These are phyloP conservation scores for Candida sakaeoensis DNA, from an alignment of 805 yeast species.

Conservation along the genomic window DNA sequence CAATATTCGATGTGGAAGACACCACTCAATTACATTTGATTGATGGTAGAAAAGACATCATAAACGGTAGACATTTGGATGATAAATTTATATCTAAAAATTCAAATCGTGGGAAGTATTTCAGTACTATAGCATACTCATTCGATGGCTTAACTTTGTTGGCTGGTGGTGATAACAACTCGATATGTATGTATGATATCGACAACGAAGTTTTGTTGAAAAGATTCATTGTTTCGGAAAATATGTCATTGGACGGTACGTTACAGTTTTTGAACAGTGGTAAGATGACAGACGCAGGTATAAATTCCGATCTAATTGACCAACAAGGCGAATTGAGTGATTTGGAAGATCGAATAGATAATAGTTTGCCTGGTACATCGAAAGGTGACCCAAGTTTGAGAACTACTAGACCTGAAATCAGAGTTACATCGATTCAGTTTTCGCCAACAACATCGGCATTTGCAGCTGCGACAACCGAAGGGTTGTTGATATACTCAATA, in stretches of 20 bases:
- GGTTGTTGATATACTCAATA: slow-evolving; percentile 75
- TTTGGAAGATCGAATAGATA: slow-evolving; percentile 74
- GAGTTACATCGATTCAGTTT: slow-evolving; percentile 73
- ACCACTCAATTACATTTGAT: slow-evolving; percentile 79
- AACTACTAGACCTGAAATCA: slow-evolving; percentile 72
- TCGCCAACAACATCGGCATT: slow-evolving; percentile 89
- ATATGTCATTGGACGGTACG: slow-evolving; percentile 91
- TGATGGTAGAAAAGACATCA: slow-evolving; percentile 83
- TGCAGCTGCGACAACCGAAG: slow-evolving; percentile 95
- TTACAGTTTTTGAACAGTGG: slow-evolving; percentile 71
- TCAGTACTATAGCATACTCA: slow-evolving; percentile 77
- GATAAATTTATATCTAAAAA: slow-evolving; percentile 81
- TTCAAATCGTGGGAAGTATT: slow-evolving; percentile 78
- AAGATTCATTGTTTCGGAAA: slow-evolving; percentile 79
- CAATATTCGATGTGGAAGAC: slow-evolving; percentile 77
- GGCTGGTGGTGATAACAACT: slow-evolving; percentile 92
- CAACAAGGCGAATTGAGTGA: slow-evolving; percentile 84
- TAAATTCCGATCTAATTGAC: slow-evolving; percentile 72
- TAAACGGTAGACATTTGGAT: slow-evolving; percentile 75
- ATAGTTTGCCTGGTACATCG: slow-evolving; percentile 79
- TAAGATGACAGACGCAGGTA: slow-evolving; percentile 82
- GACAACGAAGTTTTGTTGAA: slow-evolving; percentile 81
- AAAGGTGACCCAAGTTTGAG: slow-evolving; percentile 73
- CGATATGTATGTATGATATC: slow-evolving; percentile 87
- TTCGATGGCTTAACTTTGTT: slow-evolving; percentile 85